Evolutionary conservation across 2,329 filamentous ascomycete species (phyloP).

Genomic region (Pseudopithomyces maydicus): DNA sequence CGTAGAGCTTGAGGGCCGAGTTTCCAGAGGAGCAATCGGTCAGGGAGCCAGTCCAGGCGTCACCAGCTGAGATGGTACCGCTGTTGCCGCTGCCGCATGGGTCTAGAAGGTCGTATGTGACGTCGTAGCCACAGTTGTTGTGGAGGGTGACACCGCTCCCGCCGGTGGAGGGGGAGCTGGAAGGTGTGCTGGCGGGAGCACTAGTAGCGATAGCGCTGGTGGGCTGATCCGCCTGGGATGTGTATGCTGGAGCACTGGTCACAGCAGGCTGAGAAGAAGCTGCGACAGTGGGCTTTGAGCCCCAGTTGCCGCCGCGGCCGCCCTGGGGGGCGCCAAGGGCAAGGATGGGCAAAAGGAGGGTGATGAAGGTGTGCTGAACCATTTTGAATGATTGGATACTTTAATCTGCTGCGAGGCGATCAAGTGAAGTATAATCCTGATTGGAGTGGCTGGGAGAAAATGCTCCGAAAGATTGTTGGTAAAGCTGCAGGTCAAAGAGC

Average conservation of each 20-base stretch:
- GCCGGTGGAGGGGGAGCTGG: not conserved
- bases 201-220: not conserved
- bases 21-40: constrained; percentile 11
- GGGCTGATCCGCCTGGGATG: not conserved
- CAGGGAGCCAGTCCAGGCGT: constrained; percentile 9
- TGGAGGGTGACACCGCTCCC: constrained; percentile 3
- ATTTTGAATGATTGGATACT: constrained; percentile 10
- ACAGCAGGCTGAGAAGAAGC: not conserved
- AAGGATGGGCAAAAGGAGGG: constrained; percentile 10
- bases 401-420: not conserved
- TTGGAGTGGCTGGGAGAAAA: not conserved
- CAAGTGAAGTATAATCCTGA: not conserved
- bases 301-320: not conserved
- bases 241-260: not conserved
- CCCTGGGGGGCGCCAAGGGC: constrained; percentile 10
- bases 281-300: not conserved
- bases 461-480: not conserved
- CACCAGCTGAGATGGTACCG: constrained; percentile 3
- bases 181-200: not conserved
- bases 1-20: constrained; percentile 12
- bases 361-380: constrained; percentile 9
- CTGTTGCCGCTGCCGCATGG: not conserved
- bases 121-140: constrained; percentile 11
- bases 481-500: not conserved
- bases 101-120: constrained; percentile 1